These are phyloP conservation scores for Erysimum cheiranthoides DNA, from an alignment of 345 rosid species.

Conservation along the genomic window DNA sequence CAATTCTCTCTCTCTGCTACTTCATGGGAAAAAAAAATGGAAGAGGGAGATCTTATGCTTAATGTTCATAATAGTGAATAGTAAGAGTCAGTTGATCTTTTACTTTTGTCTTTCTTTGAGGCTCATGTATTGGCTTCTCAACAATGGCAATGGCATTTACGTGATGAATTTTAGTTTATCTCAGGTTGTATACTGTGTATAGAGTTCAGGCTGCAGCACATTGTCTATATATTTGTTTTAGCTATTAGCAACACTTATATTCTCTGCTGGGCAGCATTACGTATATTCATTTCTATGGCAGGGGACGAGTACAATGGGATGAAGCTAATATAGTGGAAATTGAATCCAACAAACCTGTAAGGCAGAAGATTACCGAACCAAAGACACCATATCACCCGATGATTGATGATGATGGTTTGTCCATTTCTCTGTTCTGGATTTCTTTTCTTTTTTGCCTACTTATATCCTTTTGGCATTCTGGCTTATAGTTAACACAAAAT, in stretches of 20 bases:
- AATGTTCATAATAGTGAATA: neutral
- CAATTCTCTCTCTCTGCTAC: neutral
- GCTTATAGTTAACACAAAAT: conserved; percentile 5
- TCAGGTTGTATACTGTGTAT: neutral
- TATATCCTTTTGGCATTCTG: conserved; percentile 11
- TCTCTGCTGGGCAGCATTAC: conserved; percentile 4
- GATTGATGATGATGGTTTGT: conserved; percentile 84
- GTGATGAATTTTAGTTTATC: neutral
- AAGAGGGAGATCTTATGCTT: neutral
- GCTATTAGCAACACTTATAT: neutral
- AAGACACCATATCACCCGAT: conserved; percentile 95
- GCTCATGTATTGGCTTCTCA: conserved; percentile 19
- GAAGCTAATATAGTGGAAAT: conserved; percentile 86
- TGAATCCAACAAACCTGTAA: conserved; percentile 91
- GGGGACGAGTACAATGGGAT: conserved; percentile 81
- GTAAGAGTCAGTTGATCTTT: neutral
- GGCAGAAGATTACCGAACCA: conserved; percentile 98
- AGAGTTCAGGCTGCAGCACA: conserved; percentile 19
- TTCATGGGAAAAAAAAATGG: neutral
- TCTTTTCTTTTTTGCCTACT: neutral
- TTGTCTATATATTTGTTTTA: conserved; percentile 13
- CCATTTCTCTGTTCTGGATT: conserved; percentile 13
- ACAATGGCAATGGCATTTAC: conserved; percentile 2
- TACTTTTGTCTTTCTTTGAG: neutral
- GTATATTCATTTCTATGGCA: conserved; percentile 42